Percentiles rank a stretch among this genome's conserved stretches.
Conservation (phyloP, 305 asterid species). For the Andrographis paniculata region DNA sequence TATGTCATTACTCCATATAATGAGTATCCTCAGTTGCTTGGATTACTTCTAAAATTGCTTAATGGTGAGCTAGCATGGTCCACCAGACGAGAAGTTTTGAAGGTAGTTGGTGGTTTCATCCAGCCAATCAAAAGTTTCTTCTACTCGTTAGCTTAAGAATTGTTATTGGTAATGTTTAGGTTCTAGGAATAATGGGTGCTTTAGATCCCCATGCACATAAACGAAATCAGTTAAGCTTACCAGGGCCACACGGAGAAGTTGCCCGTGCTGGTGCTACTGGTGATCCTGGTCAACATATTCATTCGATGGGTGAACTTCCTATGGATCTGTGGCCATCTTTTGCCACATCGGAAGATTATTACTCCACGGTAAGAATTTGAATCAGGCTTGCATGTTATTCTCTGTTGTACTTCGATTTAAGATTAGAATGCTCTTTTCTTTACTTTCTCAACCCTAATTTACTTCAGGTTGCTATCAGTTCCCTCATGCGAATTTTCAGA, state of each 20-base stretch:
- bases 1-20: slow-evolving; percentile 92
- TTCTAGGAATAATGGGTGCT: slow-evolving; percentile 99
- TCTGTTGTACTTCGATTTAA: slow-evolving; percentile 6
- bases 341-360: slow-evolving; percentile 96
- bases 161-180: slow-evolving; percentile 42
- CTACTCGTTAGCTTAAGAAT: slow-evolving; percentile 14
- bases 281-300: slow-evolving; percentile 79
- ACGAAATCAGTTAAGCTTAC: slow-evolving; percentile 70
- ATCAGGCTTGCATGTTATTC: slow-evolving; percentile 22
- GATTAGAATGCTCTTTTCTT: slow-evolving; percentile 14
- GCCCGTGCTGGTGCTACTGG: slow-evolving; percentile 63
- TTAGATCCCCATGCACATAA: slow-evolving; percentile 93
- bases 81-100: slow-evolving; percentile 89
- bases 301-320: slow-evolving; percentile 81
- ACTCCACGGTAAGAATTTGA: slow-evolving; percentile 71
- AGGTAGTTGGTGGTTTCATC: slow-evolving; percentile 43
- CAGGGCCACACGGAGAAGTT: slow-evolving; percentile 94
- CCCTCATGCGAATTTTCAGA: slow-evolving; percentile 94
- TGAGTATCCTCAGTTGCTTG: slow-evolving; percentile 88
- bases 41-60: slow-evolving; percentile 83
- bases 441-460: slow-evolving; percentile 20
- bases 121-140: slow-evolving; percentile 14
- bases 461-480: slow-evolving; percentile 90
- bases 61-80: slow-evolving; percentile 99
- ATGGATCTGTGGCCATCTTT: slow-evolving; percentile 99